Percentiles rank a stretch among this genome's conserved stretches.
Evolutionary conservation across 805 yeast genomes (phyloP).

Genomic region (Yarrowia sp.): DNA sequence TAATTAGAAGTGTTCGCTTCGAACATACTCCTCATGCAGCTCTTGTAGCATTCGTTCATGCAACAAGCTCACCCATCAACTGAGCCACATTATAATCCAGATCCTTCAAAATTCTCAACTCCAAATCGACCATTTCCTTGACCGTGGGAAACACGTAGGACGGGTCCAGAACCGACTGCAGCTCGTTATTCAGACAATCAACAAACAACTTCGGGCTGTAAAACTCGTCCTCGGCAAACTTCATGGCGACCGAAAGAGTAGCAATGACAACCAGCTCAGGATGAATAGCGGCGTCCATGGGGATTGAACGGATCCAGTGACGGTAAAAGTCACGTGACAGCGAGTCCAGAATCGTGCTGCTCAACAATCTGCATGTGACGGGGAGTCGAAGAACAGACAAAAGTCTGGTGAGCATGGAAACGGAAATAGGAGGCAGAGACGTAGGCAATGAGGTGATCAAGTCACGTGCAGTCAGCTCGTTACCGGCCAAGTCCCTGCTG

Average conservation of each 20-base stretch:
- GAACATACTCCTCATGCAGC: too few species aligned
- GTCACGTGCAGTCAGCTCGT: constrained; percentile 4
- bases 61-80: constrained; percentile 3
- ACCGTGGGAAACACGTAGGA: constrained; percentile 13
- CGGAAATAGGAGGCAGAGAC: background rate
- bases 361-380: background rate
- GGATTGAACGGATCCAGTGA: constrained; percentile 28
- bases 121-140: constrained; percentile 14
- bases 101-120: constrained; percentile 27
- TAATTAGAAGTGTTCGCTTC: too few species aligned
- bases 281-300: constrained; percentile 26
- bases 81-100: constrained; percentile 25
- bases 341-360: constrained; percentile 25
- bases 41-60: too few species aligned
- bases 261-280: constrained; percentile 30
- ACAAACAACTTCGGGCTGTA: constrained; percentile 11
- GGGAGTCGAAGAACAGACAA: background rate
- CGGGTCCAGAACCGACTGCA: constrained; percentile 1
- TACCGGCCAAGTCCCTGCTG: too few species aligned
- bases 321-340: constrained; percentile 29
- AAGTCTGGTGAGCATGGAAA: background rate
- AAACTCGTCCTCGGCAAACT: constrained; percentile 29
- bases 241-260: constrained; percentile 27
- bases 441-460: background rate
- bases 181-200: background rate